Conservation (phyloP, 176 grass and related monocot species). For the Rhynchospora breviuscula region DNA sequence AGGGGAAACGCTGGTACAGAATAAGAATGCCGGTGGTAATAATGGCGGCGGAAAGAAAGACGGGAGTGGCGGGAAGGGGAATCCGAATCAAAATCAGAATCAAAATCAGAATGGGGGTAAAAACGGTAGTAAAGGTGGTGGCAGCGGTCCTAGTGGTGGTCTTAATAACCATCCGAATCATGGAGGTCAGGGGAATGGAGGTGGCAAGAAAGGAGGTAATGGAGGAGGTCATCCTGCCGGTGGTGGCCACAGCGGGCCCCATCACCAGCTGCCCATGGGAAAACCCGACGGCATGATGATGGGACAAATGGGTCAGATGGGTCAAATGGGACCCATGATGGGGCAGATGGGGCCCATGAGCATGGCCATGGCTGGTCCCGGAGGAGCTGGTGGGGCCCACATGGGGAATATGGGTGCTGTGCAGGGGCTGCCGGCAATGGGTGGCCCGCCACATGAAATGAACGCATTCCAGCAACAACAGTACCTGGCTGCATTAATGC, state of each 20-base stretch:
- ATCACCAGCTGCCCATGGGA: slow-evolving; percentile 11
- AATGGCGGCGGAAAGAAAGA: slow-evolving; percentile 53
- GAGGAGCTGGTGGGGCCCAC: slow-evolving; percentile 35
- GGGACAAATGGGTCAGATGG: slow-evolving; percentile 35
- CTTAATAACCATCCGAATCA: slow-evolving; percentile 40
- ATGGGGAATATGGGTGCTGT: slow-evolving; percentile 22
- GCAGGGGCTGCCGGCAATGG: slow-evolving; percentile 35
- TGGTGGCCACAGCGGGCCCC: slow-evolving; percentile 35
- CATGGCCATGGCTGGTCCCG: slow-evolving; percentile 40
- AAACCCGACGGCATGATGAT: slow-evolving; percentile 23
- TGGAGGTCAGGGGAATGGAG: slow-evolving; percentile 32
- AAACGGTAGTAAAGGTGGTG: slow-evolving; percentile 27
- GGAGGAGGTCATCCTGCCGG: slow-evolving; percentile 23
- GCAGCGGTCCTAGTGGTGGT: slow-evolving; percentile 29
- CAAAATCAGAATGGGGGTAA: slow-evolving; percentile 37
- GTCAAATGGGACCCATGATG: slow-evolving; percentile 46
- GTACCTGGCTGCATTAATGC: slow-evolving; percentile 38
- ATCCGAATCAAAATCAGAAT: slow-evolving; percentile 30
- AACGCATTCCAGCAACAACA: slow-evolving; percentile 33
- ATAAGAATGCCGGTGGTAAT: slow-evolving; percentile 37
- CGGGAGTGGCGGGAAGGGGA: slow-evolving; percentile 27
- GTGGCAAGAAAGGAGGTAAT: slow-evolving; percentile 36
- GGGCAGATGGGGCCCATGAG: slow-evolving; percentile 12
- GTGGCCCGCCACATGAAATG: slow-evolving; percentile 33
- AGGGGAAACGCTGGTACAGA: slow-evolving; percentile 30